These are phyloP conservation scores for Teunomyces barrocoloradensis DNA, from an alignment of 805 yeast genomes.

Conservation along the genomic window DNA sequence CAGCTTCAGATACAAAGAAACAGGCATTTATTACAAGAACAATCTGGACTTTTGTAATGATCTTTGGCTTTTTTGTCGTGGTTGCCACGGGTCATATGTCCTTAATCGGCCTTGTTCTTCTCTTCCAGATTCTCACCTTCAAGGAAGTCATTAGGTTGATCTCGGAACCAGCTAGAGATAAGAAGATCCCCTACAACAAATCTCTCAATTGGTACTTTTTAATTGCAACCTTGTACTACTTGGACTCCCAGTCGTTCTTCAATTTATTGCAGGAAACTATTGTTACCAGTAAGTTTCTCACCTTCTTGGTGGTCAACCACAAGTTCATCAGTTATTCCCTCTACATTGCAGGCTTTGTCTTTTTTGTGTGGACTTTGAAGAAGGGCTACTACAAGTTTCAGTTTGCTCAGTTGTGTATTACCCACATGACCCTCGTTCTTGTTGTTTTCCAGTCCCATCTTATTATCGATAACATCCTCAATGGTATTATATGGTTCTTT, in stretches of 20 bases:
- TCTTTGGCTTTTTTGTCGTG: conserved; percentile 63
- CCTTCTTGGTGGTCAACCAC: conserved; percentile 71
- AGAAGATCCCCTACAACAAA: conserved; percentile 76
- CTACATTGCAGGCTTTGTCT: conserved; percentile 83
- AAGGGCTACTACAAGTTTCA: conserved; percentile 89
- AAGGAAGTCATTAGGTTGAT: conserved; percentile 88
- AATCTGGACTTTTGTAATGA: conserved; percentile 92
- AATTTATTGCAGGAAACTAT: conserved; percentile 59
- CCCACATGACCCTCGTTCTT: conserved; percentile 87
- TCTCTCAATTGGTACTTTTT: conserved; percentile 92
- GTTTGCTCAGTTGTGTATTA: conserved; percentile 88
- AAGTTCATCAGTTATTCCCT: conserved; percentile 79
- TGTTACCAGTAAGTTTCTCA: conserved; percentile 50
- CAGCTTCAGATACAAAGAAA: conserved; percentile 62
- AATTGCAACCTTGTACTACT: conserved; percentile 79
- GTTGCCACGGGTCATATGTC: conserved; percentile 84
- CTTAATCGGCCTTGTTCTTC: conserved; percentile 66
- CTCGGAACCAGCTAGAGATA: conserved; percentile 78
- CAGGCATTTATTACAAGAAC: conserved; percentile 86
- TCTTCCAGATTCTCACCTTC: conserved; percentile 79
- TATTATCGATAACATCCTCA: conserved; percentile 82
- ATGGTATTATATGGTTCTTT: conserved; percentile 92
- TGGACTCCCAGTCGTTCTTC: conserved; percentile 83
- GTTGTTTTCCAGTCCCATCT: conserved; percentile 94
- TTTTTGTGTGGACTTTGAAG: conserved; percentile 84